Percentiles rank a stretch among this genome's conserved stretches.
Conservation (phyloP, 768 basidiomycete genomes). For the Agrocybe pediades region DNA sequence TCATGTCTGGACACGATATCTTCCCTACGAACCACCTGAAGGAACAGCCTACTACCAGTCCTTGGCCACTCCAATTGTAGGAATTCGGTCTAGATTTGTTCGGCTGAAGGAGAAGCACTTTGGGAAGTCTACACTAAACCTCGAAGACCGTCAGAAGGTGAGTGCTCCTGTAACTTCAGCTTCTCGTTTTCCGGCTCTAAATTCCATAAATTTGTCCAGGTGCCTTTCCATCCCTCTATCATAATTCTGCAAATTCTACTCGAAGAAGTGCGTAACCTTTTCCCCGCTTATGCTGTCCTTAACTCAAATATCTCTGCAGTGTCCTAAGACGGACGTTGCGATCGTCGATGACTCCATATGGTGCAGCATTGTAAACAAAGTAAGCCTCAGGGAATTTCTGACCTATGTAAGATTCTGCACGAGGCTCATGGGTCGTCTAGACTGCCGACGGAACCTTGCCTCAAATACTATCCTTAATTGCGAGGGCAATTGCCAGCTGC, state of each 20-base stretch:
- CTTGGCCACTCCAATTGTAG: background rate
- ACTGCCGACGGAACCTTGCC: background rate
- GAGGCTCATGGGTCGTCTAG: background rate
- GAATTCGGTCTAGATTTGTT: slow-evolving; percentile 1
- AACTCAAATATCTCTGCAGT: background rate
- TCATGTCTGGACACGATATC: background rate
- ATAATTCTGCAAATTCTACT: background rate
- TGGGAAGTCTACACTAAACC: background rate
- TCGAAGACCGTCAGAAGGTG: background rate
- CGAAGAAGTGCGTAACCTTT: background rate
- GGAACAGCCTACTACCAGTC: background rate
- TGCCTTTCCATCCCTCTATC: slow-evolving; percentile 3
- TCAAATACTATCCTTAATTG: background rate
- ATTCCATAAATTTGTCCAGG: background rate
- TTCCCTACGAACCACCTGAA: background rate
- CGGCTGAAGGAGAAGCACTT: background rate
- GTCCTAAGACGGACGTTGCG: background rate
- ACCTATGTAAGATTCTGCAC: too few relatives aligned
- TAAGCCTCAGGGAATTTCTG: background rate
- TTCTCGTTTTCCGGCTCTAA: background rate
- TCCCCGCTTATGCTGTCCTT: too few relatives aligned
- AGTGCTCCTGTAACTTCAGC: background rate
- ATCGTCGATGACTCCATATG: slow-evolving; percentile 6
- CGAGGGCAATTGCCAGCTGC: background rate
- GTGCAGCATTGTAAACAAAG: background rate